Percentiles rank a stretch among this genome's conserved stretches.
Evolutionary conservation across 2,329 filamentous ascomycete genomes (phyloP).

Genomic region (Pseudogymnoascus sp.): DNA sequence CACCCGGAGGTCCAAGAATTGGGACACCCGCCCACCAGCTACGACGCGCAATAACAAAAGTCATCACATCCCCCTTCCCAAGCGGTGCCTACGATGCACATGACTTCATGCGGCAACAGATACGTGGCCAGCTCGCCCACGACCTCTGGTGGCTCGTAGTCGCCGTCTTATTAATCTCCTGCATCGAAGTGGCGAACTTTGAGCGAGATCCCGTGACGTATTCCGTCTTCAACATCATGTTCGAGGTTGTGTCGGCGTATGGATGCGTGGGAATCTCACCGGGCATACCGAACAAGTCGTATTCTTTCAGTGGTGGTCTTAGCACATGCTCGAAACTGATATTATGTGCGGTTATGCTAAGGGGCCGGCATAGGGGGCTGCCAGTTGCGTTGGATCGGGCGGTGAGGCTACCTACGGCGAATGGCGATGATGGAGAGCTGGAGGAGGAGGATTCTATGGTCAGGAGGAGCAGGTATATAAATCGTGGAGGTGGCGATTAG

Average conservation of each 20-base stretch:
- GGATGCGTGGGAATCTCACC: conserved; percentile 84
- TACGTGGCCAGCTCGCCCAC: conserved; percentile 88
- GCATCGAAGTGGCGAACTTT: conserved; percentile 63
- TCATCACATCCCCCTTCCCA: conserved; percentile 15
- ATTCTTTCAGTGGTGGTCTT: conserved; percentile 74
- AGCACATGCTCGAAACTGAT: conserved; percentile 53
- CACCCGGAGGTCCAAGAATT: background rate
- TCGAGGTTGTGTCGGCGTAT: conserved; percentile 82
- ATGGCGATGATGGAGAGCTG: background rate
- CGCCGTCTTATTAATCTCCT: conserved; percentile 84
- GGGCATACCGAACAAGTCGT: conserved; percentile 64
- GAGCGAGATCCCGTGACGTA: conserved; percentile 22
- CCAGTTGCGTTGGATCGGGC: conserved; percentile 46
- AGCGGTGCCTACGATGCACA: conserved; percentile 53
- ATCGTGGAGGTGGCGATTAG: background rate
- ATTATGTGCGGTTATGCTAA: conserved; percentile 45
- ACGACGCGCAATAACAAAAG: background rate
- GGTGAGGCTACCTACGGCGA: conserved; percentile 32
- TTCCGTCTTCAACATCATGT: conserved; percentile 59
- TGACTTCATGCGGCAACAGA: conserved; percentile 78
- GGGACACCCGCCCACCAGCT: background rate
- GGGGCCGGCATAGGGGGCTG: conserved; percentile 45
- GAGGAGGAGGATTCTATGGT: background rate
- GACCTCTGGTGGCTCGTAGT: conserved; percentile 96
- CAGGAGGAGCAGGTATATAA: background rate